Percentiles rank a stretch among this genome's conserved stretches.
phyloP scores from a whole-genome alignment of 495 filamentous ascomycete species.

The Podospora bellae-mahoneyi region DNA sequence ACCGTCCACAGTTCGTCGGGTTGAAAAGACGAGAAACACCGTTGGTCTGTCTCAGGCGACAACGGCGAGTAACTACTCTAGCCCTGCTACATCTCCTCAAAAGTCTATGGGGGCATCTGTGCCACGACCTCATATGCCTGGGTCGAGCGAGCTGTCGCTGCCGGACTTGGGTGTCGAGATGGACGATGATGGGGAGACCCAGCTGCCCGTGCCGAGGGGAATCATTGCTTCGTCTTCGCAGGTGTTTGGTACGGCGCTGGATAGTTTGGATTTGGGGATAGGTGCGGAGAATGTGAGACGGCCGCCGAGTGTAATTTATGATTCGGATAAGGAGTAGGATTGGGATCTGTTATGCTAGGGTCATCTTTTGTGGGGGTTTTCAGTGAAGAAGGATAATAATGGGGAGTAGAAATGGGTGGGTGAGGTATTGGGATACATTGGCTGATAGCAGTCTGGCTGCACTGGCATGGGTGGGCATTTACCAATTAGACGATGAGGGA shows the following conservation, averaged over 20 bases:
- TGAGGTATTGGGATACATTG: not conserved
- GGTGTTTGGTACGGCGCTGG: constrained; percentile 48
- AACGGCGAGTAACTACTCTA: constrained; percentile 40
- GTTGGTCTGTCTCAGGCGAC: constrained; percentile 46
- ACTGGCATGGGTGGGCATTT: not conserved
- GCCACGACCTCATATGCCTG: constrained; percentile 19
- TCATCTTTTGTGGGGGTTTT: too few relatives aligned
- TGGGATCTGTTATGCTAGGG: too few relatives aligned
- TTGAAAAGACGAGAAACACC: not conserved
- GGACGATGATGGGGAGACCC: constrained; percentile 7
- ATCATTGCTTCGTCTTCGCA: constrained; percentile 36
- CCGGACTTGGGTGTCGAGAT: constrained; percentile 10
- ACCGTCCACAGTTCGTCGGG: not conserved
- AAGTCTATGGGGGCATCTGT: constrained; percentile 21
- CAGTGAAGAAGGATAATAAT: too few relatives aligned
- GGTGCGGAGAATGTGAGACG: constrained; percentile 42
- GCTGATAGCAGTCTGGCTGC: not conserved
- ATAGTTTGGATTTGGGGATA: constrained; percentile 45
- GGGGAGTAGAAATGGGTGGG: not conserved
- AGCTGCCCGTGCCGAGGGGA: constrained; percentile 3
- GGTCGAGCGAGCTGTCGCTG: constrained; percentile 17
- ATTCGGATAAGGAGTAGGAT: constrained; percentile 45
- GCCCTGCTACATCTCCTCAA: constrained; percentile 16
- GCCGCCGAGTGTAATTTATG: constrained; percentile 42
- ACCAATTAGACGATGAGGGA: not conserved